Evolutionary conservation across 139 green algal species (phyloP), one percentile per base, ranked within the genome.

Genomic region (Chlamydomonas sp.): DNA sequence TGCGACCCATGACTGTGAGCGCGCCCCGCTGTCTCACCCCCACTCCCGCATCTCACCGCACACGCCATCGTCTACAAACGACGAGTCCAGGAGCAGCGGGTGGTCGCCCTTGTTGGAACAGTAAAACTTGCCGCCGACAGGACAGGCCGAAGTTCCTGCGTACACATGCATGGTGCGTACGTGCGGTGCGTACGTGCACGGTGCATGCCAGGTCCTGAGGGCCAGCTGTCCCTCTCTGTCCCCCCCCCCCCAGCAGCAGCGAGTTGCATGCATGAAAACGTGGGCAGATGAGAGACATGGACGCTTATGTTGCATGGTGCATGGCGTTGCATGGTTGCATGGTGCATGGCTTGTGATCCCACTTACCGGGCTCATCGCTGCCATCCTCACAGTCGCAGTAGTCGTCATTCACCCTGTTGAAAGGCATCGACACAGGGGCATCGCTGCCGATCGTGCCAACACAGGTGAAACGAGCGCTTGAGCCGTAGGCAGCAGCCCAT

Each of bases 321-420:
- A n/a, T 50, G 8, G 10, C 39, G 39, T 13, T 8, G 39, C 39
- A n/a, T 8, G 39, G 8, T 50, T 50, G 8, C 39, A 50, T 13
- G 13, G 39, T n/a, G 8, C 39, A 13, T 50, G 39, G 10, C 10
- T 8, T 50, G 39, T n/a, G 10, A 8, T 50, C 13, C 39, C 39
- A 50, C 39, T 5, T 57, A 88, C 91, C 90, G 76, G 93, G 93
- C 77, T 98, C 93, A 50, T 98, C 93, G 31, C 67, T 88, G 5
- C 93, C 92, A 76, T 98, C 93, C 8, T 38, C 29, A 78, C 93
- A 98, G 67, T 98, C 93, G 73, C 93, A 98, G 75, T 91, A 97
- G 67, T 93, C 82, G 66, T 98, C 93, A 69, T 98, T 97, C 3
- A 98, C 76, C 0, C 70, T 73, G 1, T 43, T 4, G 38, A 81